Conservation (phyloP, 768 basidiomycete genomes). For the Cystofilobasidium capitatum region DNA sequence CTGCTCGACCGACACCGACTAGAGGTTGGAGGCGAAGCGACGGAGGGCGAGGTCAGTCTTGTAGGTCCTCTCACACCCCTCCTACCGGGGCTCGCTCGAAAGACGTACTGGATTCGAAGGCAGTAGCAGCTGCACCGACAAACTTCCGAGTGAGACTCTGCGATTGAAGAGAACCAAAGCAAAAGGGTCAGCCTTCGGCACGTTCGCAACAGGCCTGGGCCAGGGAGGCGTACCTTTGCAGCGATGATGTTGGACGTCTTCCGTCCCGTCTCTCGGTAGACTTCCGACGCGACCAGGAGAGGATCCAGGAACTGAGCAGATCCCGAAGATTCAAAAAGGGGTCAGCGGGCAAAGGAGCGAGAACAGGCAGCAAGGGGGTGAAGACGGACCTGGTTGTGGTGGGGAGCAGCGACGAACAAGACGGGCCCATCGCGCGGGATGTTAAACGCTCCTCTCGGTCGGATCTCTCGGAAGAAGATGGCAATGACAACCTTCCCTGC, state of each 20-base stretch:
- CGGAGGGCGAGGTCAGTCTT: not conserved
- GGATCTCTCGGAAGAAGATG: slow-evolving; percentile 92
- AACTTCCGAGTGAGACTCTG: slow-evolving; percentile 65
- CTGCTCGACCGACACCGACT: slow-evolving; percentile 92
- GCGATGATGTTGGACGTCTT: slow-evolving; percentile 80
- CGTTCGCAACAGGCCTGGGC: not conserved
- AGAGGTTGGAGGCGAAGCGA: not conserved
- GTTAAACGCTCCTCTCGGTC: slow-evolving; percentile 87
- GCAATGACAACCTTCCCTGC: slow-evolving; percentile 62
- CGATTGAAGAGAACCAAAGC: not conserved
- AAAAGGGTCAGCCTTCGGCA: too few relatives aligned
- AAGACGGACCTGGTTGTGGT: slow-evolving; percentile 68
- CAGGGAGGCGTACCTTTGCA: slow-evolving; percentile 46
- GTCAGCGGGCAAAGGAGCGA: not conserved
- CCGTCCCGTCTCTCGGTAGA: slow-evolving; percentile 69
- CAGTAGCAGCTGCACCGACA: slow-evolving; percentile 66
- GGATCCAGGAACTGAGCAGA: slow-evolving; percentile 75
- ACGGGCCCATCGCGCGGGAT: slow-evolving; percentile 78
- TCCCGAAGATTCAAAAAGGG: not conserved
- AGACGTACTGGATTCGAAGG: slow-evolving; percentile 79
- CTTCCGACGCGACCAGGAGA: slow-evolving; percentile 70
- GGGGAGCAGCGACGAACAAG: slow-evolving; percentile 86
- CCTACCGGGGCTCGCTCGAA: too few relatives aligned
- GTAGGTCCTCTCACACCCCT: too few relatives aligned
- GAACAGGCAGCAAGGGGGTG: not conserved